Evolutionary conservation across 164 flowering plant genomes (phyloP).

Genomic region (Piper betle): DNA sequence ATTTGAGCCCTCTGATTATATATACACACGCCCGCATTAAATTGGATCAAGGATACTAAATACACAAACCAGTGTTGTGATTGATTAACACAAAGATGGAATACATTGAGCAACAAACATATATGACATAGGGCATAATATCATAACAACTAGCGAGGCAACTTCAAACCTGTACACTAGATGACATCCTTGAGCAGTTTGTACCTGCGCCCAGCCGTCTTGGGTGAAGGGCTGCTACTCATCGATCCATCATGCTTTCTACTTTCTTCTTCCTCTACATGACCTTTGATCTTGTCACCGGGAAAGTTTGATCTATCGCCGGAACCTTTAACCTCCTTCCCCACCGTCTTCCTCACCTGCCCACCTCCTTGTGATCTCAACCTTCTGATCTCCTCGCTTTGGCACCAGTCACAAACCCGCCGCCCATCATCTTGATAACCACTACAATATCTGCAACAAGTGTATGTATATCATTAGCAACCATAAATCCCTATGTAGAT

Average conservation of each 20-base stretch:
- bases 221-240: constrained; percentile 55
- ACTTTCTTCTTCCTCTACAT: constrained; percentile 18
- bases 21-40: too few species aligned
- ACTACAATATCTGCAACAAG: not conserved
- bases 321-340: constrained; percentile 4
- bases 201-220: constrained; percentile 64
- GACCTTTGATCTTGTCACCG: constrained; percentile 17
- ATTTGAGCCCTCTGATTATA: too few species aligned
- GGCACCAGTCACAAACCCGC: constrained; percentile 86
- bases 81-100: too few species aligned
- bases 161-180: constrained; percentile 51
- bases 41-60: too few species aligned
- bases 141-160: too few species aligned
- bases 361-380: constrained; percentile 13
- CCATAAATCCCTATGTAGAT: not conserved
- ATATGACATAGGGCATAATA: too few species aligned
- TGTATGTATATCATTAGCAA: not conserved
- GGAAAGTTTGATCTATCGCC: not conserved
- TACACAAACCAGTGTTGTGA: too few species aligned
- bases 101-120: too few species aligned
- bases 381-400: constrained; percentile 40
- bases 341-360: constrained; percentile 18
- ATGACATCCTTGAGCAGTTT: constrained; percentile 98
- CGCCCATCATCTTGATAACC: not conserved
- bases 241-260: constrained; percentile 29